Evolutionary conservation across 495 filamentous ascomycete genomes (phyloP), one percentile per base, ranked within the genome.

Genomic region (Lentithecium fluviatile): DNA sequence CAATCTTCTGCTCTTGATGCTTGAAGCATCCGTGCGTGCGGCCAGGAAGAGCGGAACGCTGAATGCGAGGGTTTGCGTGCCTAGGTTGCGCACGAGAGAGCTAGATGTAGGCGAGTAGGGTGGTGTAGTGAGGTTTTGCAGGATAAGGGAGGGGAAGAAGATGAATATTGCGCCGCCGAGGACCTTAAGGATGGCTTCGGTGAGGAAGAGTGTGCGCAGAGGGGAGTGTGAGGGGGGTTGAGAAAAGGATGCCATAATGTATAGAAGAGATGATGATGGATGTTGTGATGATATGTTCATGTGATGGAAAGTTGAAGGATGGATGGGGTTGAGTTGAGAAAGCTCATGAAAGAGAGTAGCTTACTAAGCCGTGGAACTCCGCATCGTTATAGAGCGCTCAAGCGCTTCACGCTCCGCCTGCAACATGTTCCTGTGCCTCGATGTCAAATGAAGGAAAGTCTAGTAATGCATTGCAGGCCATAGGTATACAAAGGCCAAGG

Each of bases 41-140:
- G 60, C 60, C 0, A 64, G 53, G 24, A 58, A 58, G n/a, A 64
- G 47, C n/a, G 60, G 53, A 13, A 64, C 32, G 38, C 53, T 49
- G 37, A 52, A 64, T 0, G 60, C 53, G 6, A 64, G 15, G 3
- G 53, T 64, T 36, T 64, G 60, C 17, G 54, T 52, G 7, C 60
- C 60, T 1, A 64, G 52, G 12, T 15, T 38, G 7, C 42, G 53
- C 24, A 64, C 53, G 12, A 64, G 38, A 0, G 47, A 47, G 29
- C 37, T 12, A 1, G 60, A 58, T 0, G 47, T 10, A 13, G 36
- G 12, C 21, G 60, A 19, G 45, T 58, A 57, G 6, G 60, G 60
- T 17, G 52, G 45, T 19, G 2, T 1, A 32, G 45, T 13, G 2
- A 57, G 45, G 52, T 45, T 42, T 5, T 36, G 3, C 21, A 63